Evolutionary conservation across 805 yeast species (phyloP), one percentile per base, ranked within the genome.

Genomic region (Wickerhamiella vanderwaltii): DNA sequence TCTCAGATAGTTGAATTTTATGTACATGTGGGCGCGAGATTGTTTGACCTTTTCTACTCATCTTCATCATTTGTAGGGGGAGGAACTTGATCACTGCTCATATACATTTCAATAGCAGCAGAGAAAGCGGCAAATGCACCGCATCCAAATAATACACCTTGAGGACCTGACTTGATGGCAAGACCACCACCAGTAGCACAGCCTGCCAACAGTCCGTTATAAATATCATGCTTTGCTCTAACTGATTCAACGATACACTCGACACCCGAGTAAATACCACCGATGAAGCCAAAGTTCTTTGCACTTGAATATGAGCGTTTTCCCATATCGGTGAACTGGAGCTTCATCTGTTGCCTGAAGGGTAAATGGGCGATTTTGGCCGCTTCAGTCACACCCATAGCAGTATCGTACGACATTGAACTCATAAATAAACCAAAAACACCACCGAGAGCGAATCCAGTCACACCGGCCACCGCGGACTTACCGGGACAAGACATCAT

Each of bases 121-220:
- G 94, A 79, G 60, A 91, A 91, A 6, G 91, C 94, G 2, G 97
- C 96, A 65, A 91, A 91, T 6, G 96, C 98, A 20, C 93, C 95
- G 68, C 97, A 91, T 1, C 98, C 98, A 45, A 87, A 59, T 19
- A 77, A 53, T 0, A 95, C 91, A 22, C 94, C 93, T 53, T 79
- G 86, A 1, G 98, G 98, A 1, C 98, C 98, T 36, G 91, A 75
- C 57, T 81, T 84, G 51, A 82, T 71, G 1, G 96, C 94, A 40
- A 91, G 69, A 0, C 95, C 96, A 25, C 95, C 98, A 33, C 98
- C 98, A 1, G 98, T 91, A 28, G 88, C 67, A 63, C 96, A 91
- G 2, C 98, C 98, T 3, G 97, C 97, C 33, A 75, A 70, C 2
- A 84, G 75, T 34, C 96, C 95, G 58, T 91, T 91, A 63, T 79